These are phyloP conservation scores for Pseudogymnoascus sp. DNA, from an alignment of 2,329 filamentous ascomycete genomes.

Conservation along the genomic window DNA sequence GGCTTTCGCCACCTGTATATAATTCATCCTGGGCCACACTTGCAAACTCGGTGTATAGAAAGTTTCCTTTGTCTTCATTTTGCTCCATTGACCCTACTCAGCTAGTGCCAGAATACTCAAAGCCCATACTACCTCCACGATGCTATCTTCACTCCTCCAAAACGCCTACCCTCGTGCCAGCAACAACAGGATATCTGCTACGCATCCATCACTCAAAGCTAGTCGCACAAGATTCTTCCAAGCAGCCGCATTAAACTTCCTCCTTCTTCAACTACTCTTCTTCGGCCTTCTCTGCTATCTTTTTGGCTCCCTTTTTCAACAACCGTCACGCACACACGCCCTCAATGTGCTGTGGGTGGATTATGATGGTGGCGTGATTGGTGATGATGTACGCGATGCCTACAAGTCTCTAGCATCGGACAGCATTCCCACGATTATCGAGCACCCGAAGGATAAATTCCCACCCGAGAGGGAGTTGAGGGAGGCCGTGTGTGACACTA, in stretches of 20 bases:
- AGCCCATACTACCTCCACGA: neutral
- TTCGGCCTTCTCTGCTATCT: constrained; percentile 25
- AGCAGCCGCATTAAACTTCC: constrained; percentile 17
- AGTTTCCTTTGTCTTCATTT: neutral
- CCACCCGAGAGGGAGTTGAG: constrained; percentile 21
- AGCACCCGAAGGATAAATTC: constrained; percentile 22
- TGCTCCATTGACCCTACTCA: too few relatives aligned
- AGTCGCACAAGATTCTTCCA: constrained; percentile 14
- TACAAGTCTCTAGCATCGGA: constrained; percentile 27
- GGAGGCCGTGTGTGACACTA: constrained; percentile 22
- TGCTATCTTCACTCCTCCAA: neutral
- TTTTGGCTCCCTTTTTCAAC: constrained; percentile 28
- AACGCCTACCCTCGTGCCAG: constrained; percentile 7
- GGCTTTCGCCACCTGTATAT: neutral
- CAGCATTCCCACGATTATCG: constrained; percentile 28
- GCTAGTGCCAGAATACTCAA: neutral
- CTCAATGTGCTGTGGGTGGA: constrained; percentile 53
- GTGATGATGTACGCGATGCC: constrained; percentile 27
- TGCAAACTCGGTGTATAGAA: neutral
- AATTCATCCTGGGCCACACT: neutral
- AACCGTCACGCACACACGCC: constrained; percentile 27
- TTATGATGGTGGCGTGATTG: constrained; percentile 47
- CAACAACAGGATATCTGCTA: constrained; percentile 13
- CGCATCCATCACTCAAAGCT: constrained; percentile 6
- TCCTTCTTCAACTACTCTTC: constrained; percentile 19